Evolutionary conservation across 2,329 filamentous ascomycete species (phyloP).

Genomic region (Aspergillus aculeatus): DNA sequence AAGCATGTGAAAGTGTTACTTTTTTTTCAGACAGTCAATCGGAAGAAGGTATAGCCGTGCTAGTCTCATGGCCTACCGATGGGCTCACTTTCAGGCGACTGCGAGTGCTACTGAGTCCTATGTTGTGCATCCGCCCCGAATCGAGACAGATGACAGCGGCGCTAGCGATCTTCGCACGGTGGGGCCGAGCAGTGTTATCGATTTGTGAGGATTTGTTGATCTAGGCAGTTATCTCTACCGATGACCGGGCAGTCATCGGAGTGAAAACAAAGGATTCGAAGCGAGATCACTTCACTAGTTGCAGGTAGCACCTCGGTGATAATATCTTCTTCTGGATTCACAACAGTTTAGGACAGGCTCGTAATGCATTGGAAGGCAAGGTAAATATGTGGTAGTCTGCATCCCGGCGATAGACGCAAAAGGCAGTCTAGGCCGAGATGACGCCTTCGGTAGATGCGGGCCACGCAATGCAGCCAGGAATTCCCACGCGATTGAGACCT

Average conservation of each 20-base stretch:
- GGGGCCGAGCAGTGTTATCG: neutral
- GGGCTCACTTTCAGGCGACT: too few species aligned
- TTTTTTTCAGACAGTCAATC: too few species aligned
- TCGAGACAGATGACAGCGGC: neutral
- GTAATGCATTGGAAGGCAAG: too few species aligned
- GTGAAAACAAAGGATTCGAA: too few species aligned
- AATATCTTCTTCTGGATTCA: neutral
- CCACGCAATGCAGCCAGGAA: neutral
- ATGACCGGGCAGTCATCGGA: too few species aligned
- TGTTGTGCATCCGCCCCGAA: neutral
- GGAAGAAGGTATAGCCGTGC: too few species aligned
- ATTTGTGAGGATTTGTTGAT: neutral
- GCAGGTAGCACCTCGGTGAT: neutral
- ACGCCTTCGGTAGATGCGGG: neutral
- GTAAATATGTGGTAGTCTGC: neutral
- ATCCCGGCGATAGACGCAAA: neutral
- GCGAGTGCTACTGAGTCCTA: neutral
- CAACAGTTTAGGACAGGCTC: neutral
- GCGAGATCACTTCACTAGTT: neutral
- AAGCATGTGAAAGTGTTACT: too few species aligned
- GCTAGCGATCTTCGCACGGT: neutral
- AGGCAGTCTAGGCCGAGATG: neutral
- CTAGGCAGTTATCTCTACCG: too few species aligned
- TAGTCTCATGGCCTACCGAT: too few species aligned
- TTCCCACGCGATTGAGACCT: neutral